Percentiles rank a stretch among this genome's conserved stretches.
Conservation (phyloP, 2,329 filamentous ascomycete genomes). For the Aspergillus clavatus region DNA sequence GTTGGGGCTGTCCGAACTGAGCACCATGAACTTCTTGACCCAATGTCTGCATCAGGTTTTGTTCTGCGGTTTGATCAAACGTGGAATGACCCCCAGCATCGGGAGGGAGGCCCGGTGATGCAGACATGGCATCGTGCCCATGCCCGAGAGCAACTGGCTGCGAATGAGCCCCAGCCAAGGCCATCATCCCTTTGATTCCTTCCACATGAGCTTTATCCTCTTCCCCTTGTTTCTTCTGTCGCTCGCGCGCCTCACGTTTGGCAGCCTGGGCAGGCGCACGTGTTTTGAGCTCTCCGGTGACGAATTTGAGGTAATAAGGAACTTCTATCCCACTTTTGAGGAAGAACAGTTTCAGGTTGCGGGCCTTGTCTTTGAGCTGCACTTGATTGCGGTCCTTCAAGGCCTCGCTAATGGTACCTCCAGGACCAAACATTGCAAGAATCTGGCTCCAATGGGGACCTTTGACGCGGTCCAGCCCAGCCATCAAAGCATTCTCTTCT, state of each 20-base stretch:
- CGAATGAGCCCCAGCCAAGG: slow-evolving; percentile 41
- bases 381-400: slow-evolving; percentile 87
- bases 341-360: slow-evolving; percentile 87
- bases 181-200: slow-evolving; percentile 46
- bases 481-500: slow-evolving; percentile 86
- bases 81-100: slow-evolving; percentile 29
- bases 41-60: slow-evolving; percentile 42
- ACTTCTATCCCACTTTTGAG: slow-evolving; percentile 88
- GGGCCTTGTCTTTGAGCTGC: slow-evolving; percentile 85
- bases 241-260: slow-evolving; percentile 47
- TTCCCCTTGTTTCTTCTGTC: slow-evolving; percentile 43
- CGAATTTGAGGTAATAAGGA: slow-evolving; percentile 78
- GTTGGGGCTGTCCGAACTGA: slow-evolving; percentile 29
- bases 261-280: slow-evolving; percentile 62
- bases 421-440: slow-evolving; percentile 72
- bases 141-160: slow-evolving; percentile 26
- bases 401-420: slow-evolving; percentile 74
- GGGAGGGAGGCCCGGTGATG: slow-evolving; percentile 32
- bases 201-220: slow-evolving; percentile 47
- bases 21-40: slow-evolving; percentile 40
- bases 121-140: slow-evolving; percentile 35
- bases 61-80: slow-evolving; percentile 39
- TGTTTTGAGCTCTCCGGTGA: slow-evolving; percentile 86
- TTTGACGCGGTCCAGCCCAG: slow-evolving; percentile 80
- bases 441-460: slow-evolving; percentile 94